A percentile compares a stretch with the other conserved stretches of the same genome.
phyloP scores from a whole-genome alignment of 352 stramenopile genomes.

The Aphanomyces euteiches region DNA sequence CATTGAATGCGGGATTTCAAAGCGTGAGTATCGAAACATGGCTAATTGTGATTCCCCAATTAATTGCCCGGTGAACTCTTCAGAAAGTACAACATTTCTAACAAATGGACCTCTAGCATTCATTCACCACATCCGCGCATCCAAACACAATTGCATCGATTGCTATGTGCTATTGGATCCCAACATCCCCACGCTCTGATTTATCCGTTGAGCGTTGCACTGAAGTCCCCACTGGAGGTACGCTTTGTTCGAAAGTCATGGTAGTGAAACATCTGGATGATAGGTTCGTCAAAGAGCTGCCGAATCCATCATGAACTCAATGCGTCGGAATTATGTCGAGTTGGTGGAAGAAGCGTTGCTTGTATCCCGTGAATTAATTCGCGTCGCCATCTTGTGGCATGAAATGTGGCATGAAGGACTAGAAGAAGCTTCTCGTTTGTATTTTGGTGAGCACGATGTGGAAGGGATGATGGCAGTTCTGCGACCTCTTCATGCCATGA shows the following conservation, averaged over 20 bases:
- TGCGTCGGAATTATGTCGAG: constrained; percentile 90
- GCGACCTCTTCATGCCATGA: constrained; percentile 88
- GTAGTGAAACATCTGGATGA: background rate
- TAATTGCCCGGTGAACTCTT: constrained; percentile 78
- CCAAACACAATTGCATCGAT: constrained; percentile 77
- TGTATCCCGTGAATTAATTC: constrained; percentile 97
- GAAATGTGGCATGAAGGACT: constrained; percentile 98
- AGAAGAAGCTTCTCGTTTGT: constrained; percentile 94
- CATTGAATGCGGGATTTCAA: constrained; percentile 78
- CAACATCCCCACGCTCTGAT: constrained; percentile 98
- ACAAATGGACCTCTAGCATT: constrained; percentile 37
- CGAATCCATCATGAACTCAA: constrained; percentile 92
- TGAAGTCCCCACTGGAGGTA: constrained; percentile 92
- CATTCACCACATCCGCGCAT: constrained; percentile 63
- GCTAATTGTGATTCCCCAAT: constrained; percentile 96
- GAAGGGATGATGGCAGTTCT: constrained; percentile 94
- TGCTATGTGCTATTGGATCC: constrained; percentile 86
- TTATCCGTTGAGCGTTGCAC: constrained; percentile 95
- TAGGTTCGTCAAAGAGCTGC: constrained; percentile 83
- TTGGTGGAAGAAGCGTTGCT: constrained; percentile 93
- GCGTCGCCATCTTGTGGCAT: constrained; percentile 98
- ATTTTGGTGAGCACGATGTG: constrained; percentile 97
- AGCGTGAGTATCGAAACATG: constrained; percentile 96
- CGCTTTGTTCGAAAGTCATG: constrained; percentile 19
- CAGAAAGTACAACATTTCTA: background rate